Evolutionary conservation across 345 rosid genomes (phyloP).

Genomic region (Eutrema japonicum): DNA sequence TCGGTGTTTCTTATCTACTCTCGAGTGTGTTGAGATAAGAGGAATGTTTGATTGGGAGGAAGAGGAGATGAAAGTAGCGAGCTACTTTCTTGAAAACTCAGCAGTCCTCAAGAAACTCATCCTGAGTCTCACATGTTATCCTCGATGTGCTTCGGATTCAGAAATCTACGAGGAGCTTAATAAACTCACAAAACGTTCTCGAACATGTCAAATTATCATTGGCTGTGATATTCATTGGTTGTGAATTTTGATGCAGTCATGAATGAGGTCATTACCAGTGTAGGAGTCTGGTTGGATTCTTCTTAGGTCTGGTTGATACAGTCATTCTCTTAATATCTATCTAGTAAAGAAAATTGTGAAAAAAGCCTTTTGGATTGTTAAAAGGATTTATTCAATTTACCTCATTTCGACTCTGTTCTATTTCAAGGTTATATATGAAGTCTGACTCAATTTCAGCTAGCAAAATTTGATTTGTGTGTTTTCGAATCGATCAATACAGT

Average conservation of each 20-base stretch:
- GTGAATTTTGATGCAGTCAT: slow-evolving; percentile 5
- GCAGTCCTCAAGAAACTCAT: slow-evolving; percentile 5
- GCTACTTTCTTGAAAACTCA: slow-evolving; percentile 30
- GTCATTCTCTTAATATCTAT: too few relatives aligned
- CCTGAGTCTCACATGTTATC: not conserved
- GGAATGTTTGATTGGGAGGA: not conserved
- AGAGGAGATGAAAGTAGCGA: not conserved
- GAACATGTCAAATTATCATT: not conserved
- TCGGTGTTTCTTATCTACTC: slow-evolving; percentile 1
- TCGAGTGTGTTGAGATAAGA: slow-evolving; percentile 28
- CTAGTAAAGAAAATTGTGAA: too few relatives aligned
- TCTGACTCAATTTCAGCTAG: too few relatives aligned
- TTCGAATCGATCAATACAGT: too few relatives aligned
- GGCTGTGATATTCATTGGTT: not conserved
- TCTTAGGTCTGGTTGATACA: not conserved
- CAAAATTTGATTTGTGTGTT: too few relatives aligned
- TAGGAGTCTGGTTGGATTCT: slow-evolving; percentile 6
- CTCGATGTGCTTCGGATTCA: not conserved
- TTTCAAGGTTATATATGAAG: not conserved
- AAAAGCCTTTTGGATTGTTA: too few relatives aligned
- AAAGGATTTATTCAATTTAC: too few relatives aligned
- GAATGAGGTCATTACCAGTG: not conserved
- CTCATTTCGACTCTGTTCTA: not conserved
- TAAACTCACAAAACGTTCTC: slow-evolving; percentile 5
- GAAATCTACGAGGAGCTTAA: slow-evolving; percentile 5